phyloP scores from a whole-genome alignment of 768 basidiomycete species.

The Jaapia argillacea region DNA sequence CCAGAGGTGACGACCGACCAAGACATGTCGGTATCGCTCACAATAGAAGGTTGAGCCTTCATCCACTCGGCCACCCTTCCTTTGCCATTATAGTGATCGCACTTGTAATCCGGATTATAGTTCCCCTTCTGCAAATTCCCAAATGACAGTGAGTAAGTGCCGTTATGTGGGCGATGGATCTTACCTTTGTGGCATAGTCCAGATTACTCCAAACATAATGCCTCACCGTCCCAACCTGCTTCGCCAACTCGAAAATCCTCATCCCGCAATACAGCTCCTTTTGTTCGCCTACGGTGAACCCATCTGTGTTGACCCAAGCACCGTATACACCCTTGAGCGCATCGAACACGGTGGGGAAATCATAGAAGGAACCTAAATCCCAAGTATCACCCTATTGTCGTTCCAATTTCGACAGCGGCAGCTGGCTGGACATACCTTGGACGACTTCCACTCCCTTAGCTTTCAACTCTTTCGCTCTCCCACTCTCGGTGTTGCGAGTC shows the following conservation, averaged over 20 bases:
- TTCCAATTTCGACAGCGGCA: too few species aligned
- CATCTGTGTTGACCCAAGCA: conserved; percentile 22
- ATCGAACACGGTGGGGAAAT: conserved; percentile 17
- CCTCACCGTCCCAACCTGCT: conserved; percentile 18
- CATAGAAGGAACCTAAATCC: conserved; percentile 19
- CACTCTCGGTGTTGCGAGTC: conserved; percentile 22
- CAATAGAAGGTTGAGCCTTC: conserved; percentile 21
- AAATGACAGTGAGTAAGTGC: neutral
- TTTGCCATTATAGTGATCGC: conserved; percentile 29
- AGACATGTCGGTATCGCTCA: conserved; percentile 19
- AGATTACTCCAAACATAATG: conserved; percentile 31
- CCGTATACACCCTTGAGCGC: conserved; percentile 23
- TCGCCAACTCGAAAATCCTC: conserved; percentile 28
- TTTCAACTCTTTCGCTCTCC: conserved; percentile 21
- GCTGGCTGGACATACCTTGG: conserved; percentile 15
- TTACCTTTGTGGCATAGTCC: conserved; percentile 27
- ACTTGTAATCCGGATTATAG: conserved; percentile 19
- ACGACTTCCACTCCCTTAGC: conserved; percentile 24
- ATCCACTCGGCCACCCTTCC: conserved; percentile 27
- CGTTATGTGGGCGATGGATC: conserved; percentile 12
- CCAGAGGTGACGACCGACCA: conserved; percentile 28
- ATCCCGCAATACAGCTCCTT: conserved; percentile 27
- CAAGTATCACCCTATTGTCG: too few species aligned
- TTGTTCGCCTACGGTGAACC: conserved; percentile 27
- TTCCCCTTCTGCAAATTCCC: conserved; percentile 5